phyloP scores from a whole-genome alignment of 805 yeast species.

The Komagataella populi region DNA sequence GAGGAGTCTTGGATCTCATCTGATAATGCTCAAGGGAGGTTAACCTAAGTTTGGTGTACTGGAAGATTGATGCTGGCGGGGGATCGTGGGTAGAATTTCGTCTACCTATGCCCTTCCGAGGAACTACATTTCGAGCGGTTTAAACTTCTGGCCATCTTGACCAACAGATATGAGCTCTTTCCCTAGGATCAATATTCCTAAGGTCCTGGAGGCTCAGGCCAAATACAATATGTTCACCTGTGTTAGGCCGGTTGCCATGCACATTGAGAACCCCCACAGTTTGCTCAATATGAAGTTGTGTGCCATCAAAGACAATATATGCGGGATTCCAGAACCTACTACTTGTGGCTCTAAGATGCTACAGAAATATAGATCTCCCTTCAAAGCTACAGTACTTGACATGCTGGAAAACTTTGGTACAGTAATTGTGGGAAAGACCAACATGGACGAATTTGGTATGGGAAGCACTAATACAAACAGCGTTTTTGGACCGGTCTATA shows the following conservation, averaged over 20 bases:
- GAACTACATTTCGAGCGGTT: background rate
- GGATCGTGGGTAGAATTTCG: no score
- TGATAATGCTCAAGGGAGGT: conserved; percentile 2
- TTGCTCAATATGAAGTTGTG: background rate
- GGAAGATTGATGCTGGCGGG: no score
- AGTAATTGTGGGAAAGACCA: conserved; percentile 61
- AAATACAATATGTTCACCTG: conserved; percentile 13
- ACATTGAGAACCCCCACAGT: background rate
- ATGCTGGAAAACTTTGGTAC: conserved; percentile 41
- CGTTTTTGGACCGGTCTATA: conserved; percentile 40
- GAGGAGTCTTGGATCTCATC: conserved; percentile 9
- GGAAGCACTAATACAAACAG: conserved; percentile 61
- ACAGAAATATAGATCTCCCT: conserved; percentile 54
- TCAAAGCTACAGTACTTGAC: conserved; percentile 58
- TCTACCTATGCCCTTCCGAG: no score
- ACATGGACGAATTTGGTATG: conserved; percentile 97
- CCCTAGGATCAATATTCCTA: background rate
- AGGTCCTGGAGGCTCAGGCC: background rate
- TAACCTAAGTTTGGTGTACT: no score
- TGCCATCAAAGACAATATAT: conserved; percentile 73
- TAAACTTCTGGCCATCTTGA: background rate
- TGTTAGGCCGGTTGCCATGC: background rate
- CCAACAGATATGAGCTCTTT: conserved; percentile 1
- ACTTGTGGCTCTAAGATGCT: conserved; percentile 70
- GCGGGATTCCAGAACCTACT: conserved; percentile 50